A percentile compares a stretch with the other conserved stretches of the same genome.
Conservation (phyloP, 176 grass and related monocot species). For the Oryza officinalis region DNA sequence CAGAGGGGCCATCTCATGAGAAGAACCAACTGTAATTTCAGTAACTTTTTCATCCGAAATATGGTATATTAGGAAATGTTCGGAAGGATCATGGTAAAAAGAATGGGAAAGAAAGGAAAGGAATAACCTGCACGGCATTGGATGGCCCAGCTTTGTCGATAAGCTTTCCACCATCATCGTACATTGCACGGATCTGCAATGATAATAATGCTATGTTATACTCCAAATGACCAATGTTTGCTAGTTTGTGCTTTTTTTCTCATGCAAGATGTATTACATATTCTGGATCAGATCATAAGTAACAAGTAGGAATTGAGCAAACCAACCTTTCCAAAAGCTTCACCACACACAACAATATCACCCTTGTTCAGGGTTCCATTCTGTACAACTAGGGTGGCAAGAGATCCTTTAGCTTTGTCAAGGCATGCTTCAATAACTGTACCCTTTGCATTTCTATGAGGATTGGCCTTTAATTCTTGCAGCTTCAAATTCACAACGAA, state of each 20-base stretch:
- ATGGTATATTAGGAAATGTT: slow-evolving; percentile 7
- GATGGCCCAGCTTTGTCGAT: slow-evolving; percentile 90
- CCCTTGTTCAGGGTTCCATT: slow-evolving; percentile 93
- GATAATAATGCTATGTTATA: slow-evolving; percentile 30
- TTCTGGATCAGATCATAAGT: slow-evolving; percentile 21
- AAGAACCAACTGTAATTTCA: not conserved
- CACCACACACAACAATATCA: slow-evolving; percentile 91
- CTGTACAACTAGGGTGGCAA: slow-evolving; percentile 84
- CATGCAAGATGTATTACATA: slow-evolving; percentile 11
- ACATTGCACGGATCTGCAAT: slow-evolving; percentile 93
- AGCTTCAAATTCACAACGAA: slow-evolving; percentile 62
- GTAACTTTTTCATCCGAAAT: not conserved
- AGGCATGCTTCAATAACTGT: slow-evolving; percentile 92
- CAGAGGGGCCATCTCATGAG: slow-evolving; percentile 2
- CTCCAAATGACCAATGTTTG: slow-evolving; percentile 33
- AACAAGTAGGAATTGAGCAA: slow-evolving; percentile 30
- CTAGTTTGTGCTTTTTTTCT: slow-evolving; percentile 9
- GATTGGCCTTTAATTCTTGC: slow-evolving; percentile 99
- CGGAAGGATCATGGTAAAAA: not conserved
- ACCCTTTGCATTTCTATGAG: slow-evolving; percentile 90
- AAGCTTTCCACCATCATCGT: slow-evolving; percentile 76
- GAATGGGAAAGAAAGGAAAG: slow-evolving; percentile 5
- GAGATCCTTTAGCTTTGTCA: slow-evolving; percentile 88
- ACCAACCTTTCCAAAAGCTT: slow-evolving; percentile 91
- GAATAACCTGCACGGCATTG: slow-evolving; percentile 77